Base-by-base conservation (phyloP, 2,329 filamentous ascomycete species). In the Fusarium chlamydosporum region DNA sequence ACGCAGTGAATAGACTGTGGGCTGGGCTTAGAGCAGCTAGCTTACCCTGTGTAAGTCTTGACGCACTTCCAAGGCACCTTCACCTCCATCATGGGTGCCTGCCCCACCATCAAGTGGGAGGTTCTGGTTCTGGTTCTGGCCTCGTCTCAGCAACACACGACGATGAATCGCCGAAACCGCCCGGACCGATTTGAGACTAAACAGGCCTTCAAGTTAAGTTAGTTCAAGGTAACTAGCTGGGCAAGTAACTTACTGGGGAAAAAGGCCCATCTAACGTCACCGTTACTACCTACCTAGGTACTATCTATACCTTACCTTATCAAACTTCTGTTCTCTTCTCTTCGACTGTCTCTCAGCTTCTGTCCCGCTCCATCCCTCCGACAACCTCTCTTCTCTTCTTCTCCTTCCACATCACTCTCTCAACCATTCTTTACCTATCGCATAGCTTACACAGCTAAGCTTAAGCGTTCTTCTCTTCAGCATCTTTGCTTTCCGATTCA, bases 101-200 rank as follows among this genome's bases (percentile, higher is more conserved):
- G 66, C 67, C 63, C 67, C 67, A 65, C 67, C 67, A 60, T 52
- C 46, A 50, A 29, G 18, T 57, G 51, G 29, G 43, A 59, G 55
- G 35, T 56, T 66, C 48, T 52, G 47, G 35, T 56, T 66, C 48
- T 52, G 47, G 26, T 43, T 52, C 35, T 56, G 43, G 47, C 23
- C 33, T 43, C 40, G 58, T 67, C 67, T 55, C 53, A 70, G 61
- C 56, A 70, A 57, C 53, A 63, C 51, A 67, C 60, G 62, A 74
- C 65, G 66, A 72, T 60, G 73, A 75, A 56, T 67, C 64, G 61
- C 72, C 74, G 65, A 74, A 66, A 67, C 69, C 71, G 61, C 73
- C 75, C 57, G 72, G 67, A 58, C 67, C 68, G 61, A 73, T 67
- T 60, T 56, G 15, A 67, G 56, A 62, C 61, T 50, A 66, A 55